Evolutionary conservation across 371 early-diverging fungal genomes (phyloP).

Genomic region (Cokeromyces recurvatus): DNA sequence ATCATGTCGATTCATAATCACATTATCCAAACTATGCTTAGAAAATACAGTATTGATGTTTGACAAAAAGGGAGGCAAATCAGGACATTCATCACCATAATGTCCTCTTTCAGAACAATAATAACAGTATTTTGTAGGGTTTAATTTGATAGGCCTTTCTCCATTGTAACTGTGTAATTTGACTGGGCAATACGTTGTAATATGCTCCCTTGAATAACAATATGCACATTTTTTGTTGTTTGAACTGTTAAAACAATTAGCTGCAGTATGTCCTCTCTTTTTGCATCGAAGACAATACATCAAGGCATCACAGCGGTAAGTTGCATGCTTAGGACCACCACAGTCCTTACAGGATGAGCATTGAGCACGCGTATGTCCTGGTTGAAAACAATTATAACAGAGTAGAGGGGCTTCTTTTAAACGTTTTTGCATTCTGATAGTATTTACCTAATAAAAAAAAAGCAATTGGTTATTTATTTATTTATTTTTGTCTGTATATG

Average conservation of each 20-base stretch:
- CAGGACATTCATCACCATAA: constrained; percentile 23
- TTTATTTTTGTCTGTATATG: too few relatives aligned
- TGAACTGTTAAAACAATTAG: constrained; percentile 2
- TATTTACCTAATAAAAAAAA: too few relatives aligned
- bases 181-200: constrained; percentile 6
- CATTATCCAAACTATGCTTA: too few relatives aligned
- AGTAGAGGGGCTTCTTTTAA: too few relatives aligned
- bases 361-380: constrained; percentile 8
- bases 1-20: too few relatives aligned
- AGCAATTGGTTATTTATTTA: too few relatives aligned
- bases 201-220: constrained; percentile 8
- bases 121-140: constrained; percentile 8
- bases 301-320: not conserved
- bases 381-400: constrained; percentile 8
- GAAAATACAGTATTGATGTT: too few relatives aligned
- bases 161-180: constrained; percentile 6
- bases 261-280: constrained; percentile 5
- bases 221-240: not conserved
- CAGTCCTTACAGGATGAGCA: constrained; percentile 9
- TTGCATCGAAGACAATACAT: constrained; percentile 14
- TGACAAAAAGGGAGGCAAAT: too few relatives aligned
- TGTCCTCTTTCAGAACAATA: constrained; percentile 12
- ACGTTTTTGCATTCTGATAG: too few relatives aligned
- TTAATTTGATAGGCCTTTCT: not conserved
- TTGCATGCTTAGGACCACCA: constrained; percentile 6